These are phyloP conservation scores for Pedinophyceae sp. DNA, from an alignment of 139 green algal species.

Conservation along the genomic window DNA sequence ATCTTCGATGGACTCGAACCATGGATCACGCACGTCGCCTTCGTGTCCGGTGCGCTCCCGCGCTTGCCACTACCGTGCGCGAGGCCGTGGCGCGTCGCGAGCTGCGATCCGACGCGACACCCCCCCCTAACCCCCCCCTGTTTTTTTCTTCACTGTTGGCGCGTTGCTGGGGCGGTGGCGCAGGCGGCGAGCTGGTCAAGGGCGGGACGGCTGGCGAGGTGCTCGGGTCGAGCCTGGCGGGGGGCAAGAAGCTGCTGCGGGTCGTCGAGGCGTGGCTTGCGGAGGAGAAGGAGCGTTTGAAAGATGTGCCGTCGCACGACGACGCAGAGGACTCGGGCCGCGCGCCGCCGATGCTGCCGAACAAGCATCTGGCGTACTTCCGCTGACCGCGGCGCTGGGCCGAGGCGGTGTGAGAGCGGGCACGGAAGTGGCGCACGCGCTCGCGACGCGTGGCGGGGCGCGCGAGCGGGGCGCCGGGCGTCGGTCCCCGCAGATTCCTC, in stretches of 20 bases:
- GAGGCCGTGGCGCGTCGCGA: too few species aligned
- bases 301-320: conserved; percentile 3
- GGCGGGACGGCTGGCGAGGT: conserved; percentile 6
- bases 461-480: too few species aligned
- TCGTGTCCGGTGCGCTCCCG: too few species aligned
- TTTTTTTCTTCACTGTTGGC: too few species aligned
- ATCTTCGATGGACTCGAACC: conserved; percentile 92
- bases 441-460: too few species aligned
- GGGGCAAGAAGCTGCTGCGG: conserved; percentile 45
- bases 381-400: conserved; percentile 12
- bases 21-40: conserved; percentile 73
- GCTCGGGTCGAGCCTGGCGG: conserved; percentile 17
- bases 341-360: conserved; percentile 32
- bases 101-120: too few species aligned
- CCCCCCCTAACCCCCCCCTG: too few species aligned
- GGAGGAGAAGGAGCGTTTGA: conserved; percentile 28
- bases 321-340: conserved; percentile 18
- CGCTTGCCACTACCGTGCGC: too few species aligned
- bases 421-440: too few species aligned
- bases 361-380: conserved; percentile 66
- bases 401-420: too few species aligned
- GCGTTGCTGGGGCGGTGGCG: too few species aligned
- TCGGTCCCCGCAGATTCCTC: too few species aligned
- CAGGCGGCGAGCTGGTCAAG: conserved; percentile 40
- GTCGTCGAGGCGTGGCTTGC: conserved; percentile 71